Percentiles rank a stretch among this genome's conserved stretches.
phyloP scores from a whole-genome alignment of 148 eudicot genomes.

The Rhododendron ovatum region DNA sequence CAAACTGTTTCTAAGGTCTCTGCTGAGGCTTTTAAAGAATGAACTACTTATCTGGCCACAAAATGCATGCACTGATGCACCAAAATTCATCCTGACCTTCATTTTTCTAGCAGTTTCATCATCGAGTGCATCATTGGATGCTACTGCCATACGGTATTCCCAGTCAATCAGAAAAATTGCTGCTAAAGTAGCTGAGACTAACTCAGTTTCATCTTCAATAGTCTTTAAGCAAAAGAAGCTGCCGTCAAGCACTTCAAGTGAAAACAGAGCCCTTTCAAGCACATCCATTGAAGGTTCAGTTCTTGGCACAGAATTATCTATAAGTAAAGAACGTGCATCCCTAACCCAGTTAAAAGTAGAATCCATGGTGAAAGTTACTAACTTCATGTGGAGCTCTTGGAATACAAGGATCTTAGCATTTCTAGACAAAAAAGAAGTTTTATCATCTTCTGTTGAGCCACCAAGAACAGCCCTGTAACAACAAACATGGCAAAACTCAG shows the following conservation, averaged over 20 bases:
- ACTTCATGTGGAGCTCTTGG: slow-evolving; percentile 43
- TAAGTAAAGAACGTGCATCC: slow-evolving; percentile 36
- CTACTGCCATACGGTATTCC: slow-evolving; percentile 47
- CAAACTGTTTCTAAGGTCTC: slow-evolving; percentile 31
- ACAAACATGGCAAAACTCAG: slow-evolving; percentile 5
- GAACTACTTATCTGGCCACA: slow-evolving; percentile 36
- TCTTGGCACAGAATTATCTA: slow-evolving; percentile 22
- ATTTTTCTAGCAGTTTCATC: slow-evolving; percentile 24
- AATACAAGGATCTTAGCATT: slow-evolving; percentile 43
- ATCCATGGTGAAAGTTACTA: slow-evolving; percentile 44
- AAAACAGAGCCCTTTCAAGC: slow-evolving; percentile 55
- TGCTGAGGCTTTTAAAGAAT: slow-evolving; percentile 38
- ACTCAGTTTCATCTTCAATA: slow-evolving; percentile 39
- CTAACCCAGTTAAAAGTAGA: slow-evolving; percentile 58
- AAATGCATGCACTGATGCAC: slow-evolving; percentile 49
- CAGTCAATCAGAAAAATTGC: slow-evolving; percentile 60
- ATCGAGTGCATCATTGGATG: slow-evolving; percentile 26
- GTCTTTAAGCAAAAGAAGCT: slow-evolving; percentile 52
- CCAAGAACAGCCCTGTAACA: slow-evolving; percentile 78
- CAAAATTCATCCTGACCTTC: slow-evolving; percentile 42
- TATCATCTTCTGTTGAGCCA: slow-evolving; percentile 47
- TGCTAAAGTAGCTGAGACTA: slow-evolving; percentile 49
- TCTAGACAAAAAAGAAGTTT: slow-evolving; percentile 46
- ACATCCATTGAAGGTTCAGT: slow-evolving; percentile 25
- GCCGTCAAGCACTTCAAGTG: slow-evolving; percentile 62